A percentile compares a stretch with the other conserved stretches of the same genome.
Evolutionary conservation across 768 basidiomycete genomes (phyloP).

Genomic region (Boletus reticulatus): DNA sequence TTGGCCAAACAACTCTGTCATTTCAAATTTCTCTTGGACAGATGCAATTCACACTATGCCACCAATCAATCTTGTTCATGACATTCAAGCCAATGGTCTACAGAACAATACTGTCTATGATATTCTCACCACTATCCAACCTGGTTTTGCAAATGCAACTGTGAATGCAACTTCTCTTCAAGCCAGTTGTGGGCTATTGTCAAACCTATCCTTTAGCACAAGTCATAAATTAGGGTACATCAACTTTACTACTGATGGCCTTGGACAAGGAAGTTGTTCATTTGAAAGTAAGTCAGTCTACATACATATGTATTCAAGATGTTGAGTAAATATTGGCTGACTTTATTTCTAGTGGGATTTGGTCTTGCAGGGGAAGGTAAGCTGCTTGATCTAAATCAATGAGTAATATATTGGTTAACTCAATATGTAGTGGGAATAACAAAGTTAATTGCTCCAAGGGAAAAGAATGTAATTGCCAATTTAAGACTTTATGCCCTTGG

Average conservation of each 20-base stretch:
- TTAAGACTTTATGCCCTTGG: background rate
- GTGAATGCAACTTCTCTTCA: slow-evolving; percentile 14
- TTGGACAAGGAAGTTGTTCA: background rate
- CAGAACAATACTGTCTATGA: slow-evolving; percentile 16
- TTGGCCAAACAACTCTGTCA: slow-evolving; percentile 7
- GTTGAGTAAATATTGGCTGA: background rate
- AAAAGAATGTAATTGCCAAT: too few relatives aligned
- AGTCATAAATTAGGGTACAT: too few relatives aligned
- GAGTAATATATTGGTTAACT: too few relatives aligned
- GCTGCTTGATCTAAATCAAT: too few relatives aligned
- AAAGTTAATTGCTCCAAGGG: too few relatives aligned
- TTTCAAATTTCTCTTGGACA: background rate
- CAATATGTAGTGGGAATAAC: too few relatives aligned
- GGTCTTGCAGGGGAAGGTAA: background rate
- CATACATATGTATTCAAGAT: background rate
- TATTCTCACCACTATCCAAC: background rate
- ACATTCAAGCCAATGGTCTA: slow-evolving; percentile 4
- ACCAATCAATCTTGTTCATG: background rate
- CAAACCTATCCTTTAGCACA: slow-evolving; percentile 1
- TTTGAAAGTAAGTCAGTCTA: background rate
- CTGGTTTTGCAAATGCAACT: background rate
- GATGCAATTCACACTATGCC: background rate
- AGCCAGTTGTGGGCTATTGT: slow-evolving; percentile 6
- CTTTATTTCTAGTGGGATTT: background rate
- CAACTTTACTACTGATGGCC: background rate